Conservation (phyloP, 441 rosid genomes). For the Biscutella auriculata region DNA sequence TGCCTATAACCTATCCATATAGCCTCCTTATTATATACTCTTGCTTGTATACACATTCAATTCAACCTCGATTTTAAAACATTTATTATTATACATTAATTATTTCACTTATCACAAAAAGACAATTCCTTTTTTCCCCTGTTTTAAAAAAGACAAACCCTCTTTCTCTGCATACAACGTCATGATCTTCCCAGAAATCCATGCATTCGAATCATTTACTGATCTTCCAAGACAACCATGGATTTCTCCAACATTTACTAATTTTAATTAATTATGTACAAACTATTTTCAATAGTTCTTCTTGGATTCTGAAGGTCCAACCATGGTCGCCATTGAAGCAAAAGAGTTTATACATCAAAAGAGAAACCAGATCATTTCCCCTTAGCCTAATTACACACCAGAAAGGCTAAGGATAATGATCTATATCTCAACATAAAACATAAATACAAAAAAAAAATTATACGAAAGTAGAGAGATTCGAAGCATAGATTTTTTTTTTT, state of each 20-base stretch:
- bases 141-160: no score
- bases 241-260: not conserved
- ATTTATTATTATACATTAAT: no score
- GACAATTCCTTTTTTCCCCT: no score
- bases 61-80: no score
- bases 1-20: no score
- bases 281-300: not conserved
- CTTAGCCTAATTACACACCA: constrained; percentile 46
- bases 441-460: constrained; percentile 1
- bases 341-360: constrained; percentile 29
- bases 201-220: constrained; percentile 28
- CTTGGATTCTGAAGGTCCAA: constrained; percentile 10
- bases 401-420: constrained; percentile 47
- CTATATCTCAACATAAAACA: constrained; percentile 11
- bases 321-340: constrained; percentile 20
- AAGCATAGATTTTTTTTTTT: no score
- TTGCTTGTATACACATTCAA: no score
- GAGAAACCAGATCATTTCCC: constrained; percentile 57
- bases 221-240: no score
- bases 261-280: not conserved
- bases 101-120: no score
- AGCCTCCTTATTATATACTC: no score
- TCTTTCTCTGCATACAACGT: constrained; percentile 25
- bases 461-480: constrained; percentile 11
- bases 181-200: constrained; percentile 21